phyloP scores from a whole-genome alignment of 108 stramenopile genomes.

The Nitzschia sp. region DNA sequence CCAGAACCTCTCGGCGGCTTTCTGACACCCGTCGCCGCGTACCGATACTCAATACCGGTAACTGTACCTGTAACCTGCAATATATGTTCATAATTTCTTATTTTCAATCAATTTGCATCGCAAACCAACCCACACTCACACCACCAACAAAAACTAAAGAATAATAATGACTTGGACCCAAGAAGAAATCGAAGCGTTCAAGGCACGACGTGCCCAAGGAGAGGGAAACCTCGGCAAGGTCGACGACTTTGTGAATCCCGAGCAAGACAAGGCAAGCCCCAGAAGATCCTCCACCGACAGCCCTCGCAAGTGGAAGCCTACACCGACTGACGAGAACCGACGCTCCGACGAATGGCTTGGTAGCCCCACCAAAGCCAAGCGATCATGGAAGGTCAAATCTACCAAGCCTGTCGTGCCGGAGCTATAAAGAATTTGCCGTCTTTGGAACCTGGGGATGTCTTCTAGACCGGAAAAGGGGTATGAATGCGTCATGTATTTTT shows the following conservation, averaged over 20 bases:
- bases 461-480: too few relatives aligned
- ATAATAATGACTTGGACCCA: conserved; percentile 14
- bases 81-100: too few relatives aligned
- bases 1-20: too few relatives aligned
- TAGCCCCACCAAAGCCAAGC: conserved; percentile 1
- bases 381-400: conserved; percentile 18
- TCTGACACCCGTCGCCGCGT: too few relatives aligned
- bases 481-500: too few relatives aligned
- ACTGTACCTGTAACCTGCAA: too few relatives aligned
- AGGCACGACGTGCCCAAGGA: conserved; percentile 14
- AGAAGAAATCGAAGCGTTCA: conserved; percentile 23
- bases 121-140: background rate
- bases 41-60: too few relatives aligned
- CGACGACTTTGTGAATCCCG: conserved; percentile 12
- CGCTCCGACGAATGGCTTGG: conserved; percentile 17
- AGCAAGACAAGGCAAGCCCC: conserved; percentile 5
- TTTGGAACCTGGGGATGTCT: too few relatives aligned
- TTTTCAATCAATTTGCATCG: background rate
- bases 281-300: conserved; percentile 4
- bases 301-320: conserved; percentile 20
- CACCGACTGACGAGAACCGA: conserved; percentile 14
- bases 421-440: too few relatives aligned
- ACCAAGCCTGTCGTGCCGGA: conserved; percentile 13
- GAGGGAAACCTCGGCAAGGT: conserved; percentile 17
- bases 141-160: background rate